Evolutionary conservation across 2,329 filamentous ascomycete genomes (phyloP).

Genomic region (Hirsutella minnesotensis): DNA sequence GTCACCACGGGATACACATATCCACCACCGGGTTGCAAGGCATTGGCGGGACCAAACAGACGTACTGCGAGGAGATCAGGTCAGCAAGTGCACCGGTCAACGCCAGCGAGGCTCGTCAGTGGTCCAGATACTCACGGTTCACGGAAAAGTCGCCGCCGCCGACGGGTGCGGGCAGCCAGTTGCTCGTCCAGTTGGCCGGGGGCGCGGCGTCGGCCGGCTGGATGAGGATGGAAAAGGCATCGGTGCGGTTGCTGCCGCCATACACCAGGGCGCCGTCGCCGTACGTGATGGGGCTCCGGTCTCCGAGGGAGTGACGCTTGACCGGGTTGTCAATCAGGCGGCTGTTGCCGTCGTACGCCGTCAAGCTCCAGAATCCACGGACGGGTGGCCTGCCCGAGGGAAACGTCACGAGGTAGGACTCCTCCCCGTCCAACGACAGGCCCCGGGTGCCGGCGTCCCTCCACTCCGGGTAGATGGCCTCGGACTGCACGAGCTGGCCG

Average conservation of each 20-base stretch:
- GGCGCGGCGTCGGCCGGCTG: slow-evolving; percentile 13
- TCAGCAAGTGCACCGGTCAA: no score
- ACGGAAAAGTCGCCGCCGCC: neutral
- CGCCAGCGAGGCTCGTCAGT: no score
- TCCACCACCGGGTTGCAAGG: neutral
- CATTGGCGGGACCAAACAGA: neutral
- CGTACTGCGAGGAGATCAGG: neutral
- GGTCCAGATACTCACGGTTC: neutral
- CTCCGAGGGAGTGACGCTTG: slow-evolving; percentile 12
- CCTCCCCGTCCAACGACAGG: neutral
- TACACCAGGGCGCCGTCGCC: slow-evolving; percentile 9
- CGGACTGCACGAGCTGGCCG: neutral
- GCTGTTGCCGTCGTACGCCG: slow-evolving; percentile 11
- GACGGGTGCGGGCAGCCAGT: slow-evolving; percentile 2
- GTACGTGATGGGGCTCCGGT: slow-evolving; percentile 14
- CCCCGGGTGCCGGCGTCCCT: neutral
- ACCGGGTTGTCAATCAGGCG: slow-evolving; percentile 13
- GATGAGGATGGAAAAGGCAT: slow-evolving; percentile 14
- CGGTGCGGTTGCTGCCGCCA: neutral
- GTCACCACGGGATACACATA: slow-evolving; percentile 1
- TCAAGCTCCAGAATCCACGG: slow-evolving; percentile 15
- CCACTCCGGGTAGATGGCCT: slow-evolving; percentile 1
- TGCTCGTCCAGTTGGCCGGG: slow-evolving; percentile 13
- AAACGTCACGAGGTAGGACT: slow-evolving; percentile 6
- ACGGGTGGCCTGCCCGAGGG: slow-evolving; percentile 4